These are phyloP conservation scores for Borealophlyctis nickersoniae DNA, from an alignment of 192 early-diverging fungal species.

Conservation along the genomic window DNA sequence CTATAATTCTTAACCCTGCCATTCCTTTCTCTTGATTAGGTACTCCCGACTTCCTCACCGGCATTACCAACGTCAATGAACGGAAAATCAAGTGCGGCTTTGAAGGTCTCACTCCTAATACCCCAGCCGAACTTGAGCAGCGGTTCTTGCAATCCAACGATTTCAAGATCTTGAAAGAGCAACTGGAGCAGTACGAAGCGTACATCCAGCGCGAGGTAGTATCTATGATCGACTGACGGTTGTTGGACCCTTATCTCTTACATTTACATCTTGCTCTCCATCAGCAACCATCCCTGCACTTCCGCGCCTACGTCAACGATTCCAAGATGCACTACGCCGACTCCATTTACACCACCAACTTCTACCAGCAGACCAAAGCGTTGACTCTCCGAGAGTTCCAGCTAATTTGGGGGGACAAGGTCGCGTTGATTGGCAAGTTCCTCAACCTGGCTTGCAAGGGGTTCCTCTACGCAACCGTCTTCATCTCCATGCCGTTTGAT, in stretches of 20 bases:
- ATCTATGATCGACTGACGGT: too few relatives aligned
- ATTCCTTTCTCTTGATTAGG: not conserved
- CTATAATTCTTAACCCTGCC: too few relatives aligned
- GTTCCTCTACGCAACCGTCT: constrained; percentile 39
- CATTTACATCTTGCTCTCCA: not conserved
- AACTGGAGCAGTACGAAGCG: constrained; percentile 48
- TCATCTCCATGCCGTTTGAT: constrained; percentile 54
- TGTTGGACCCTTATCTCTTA: too few relatives aligned
- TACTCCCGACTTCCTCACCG: constrained; percentile 26
- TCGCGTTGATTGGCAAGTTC: constrained; percentile 36
- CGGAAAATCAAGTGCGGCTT: constrained; percentile 46
- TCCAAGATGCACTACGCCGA: constrained; percentile 46
- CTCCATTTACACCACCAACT: constrained; percentile 64
- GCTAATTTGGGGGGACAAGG: constrained; percentile 54
- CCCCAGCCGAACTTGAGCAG: constrained; percentile 60
- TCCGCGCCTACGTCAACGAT: constrained; percentile 50
- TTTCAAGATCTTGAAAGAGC: constrained; percentile 32
- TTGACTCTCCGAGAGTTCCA: constrained; percentile 63
- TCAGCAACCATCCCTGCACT: constrained; percentile 29
- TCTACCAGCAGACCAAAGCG: constrained; percentile 57
- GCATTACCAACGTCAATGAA: constrained; percentile 18
- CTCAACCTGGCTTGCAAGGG: constrained; percentile 1
- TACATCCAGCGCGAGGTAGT: constrained; percentile 31
- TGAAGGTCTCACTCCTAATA: constrained; percentile 49
- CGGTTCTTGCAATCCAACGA: constrained; percentile 48